Evolutionary conservation across 345 rosid species (phyloP), one percentile per base, ranked within the genome.

Genomic region (Rhizophora apiculata): DNA sequence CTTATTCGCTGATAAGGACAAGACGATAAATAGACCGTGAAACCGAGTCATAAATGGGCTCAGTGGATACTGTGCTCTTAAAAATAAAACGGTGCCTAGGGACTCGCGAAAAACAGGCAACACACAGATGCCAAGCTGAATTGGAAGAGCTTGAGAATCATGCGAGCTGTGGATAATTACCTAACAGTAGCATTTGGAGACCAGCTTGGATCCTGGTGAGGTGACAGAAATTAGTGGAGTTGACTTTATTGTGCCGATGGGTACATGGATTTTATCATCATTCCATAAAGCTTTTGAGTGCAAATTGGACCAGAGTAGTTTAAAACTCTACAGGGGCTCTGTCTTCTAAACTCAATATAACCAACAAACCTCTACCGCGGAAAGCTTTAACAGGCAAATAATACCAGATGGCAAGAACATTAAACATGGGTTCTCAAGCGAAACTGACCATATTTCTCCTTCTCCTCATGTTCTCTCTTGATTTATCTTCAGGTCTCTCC

Each of bases 261-360:
- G 63, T 34, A 8, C 46, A 32, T 62, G 51, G 79, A 64, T 68
- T 79, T 65, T 64, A 39, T 39, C 59, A 39, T 32, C 57, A 46
- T 63, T 78, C 75, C 63, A 18, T 67, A 30, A 79, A 74, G 81
- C 72, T 62, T 75, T 74, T 70, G 74, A 75, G 71, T 77, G 16
- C 60, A 71, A 72, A 61, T 60, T 57, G 74, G 76, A 68, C 59
- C 69, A 74, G 67, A 81, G 78, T 46, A 72, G 70, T 68, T 1
- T 26, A 43, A 1, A 43, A 26, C 51, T 22, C 39, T 19, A 27
- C 30, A 8, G 55, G 22, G 61, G 49, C 3, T 20, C 37, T 34
- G 22, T 3, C 64, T 55, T 63, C 71, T 51, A 43, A 64, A 53
- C 15, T 71, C 34, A 77, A 65, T 83, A 85, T 78, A 85, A 82